These are phyloP conservation scores for Kodamaea fungicola DNA, from an alignment of 1,139 yeast genomes.

Conservation along the genomic window DNA sequence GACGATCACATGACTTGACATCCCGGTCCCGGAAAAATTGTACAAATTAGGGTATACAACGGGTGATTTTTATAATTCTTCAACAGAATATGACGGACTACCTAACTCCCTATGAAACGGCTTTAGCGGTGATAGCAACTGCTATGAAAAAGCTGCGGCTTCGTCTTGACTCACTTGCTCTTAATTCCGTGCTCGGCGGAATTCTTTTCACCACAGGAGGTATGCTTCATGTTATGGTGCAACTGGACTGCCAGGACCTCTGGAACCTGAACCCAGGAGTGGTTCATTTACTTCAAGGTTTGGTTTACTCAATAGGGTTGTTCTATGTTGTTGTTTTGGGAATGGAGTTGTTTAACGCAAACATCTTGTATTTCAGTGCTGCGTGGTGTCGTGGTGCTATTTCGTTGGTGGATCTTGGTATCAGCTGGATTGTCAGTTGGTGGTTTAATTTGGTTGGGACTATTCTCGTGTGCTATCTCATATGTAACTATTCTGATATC, in stretches of 20 bases:
- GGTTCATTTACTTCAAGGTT: slow-evolving; percentile 51
- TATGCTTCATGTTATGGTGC: slow-evolving; percentile 58
- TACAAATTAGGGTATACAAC: too few relatives aligned
- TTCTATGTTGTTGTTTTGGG: slow-evolving; percentile 74
- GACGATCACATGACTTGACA: background rate
- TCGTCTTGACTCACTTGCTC: slow-evolving; percentile 49
- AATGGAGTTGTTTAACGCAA: slow-evolving; percentile 70
- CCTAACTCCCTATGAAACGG: slow-evolving; percentile 74
- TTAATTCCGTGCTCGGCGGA: slow-evolving; percentile 71
- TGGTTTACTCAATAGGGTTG: slow-evolving; percentile 63
- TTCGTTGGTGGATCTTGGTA: slow-evolving; percentile 52
- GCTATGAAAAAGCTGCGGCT: slow-evolving; percentile 77
- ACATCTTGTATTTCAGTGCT: slow-evolving; percentile 64
- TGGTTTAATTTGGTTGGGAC: slow-evolving; percentile 61
- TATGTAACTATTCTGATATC: slow-evolving; percentile 54
- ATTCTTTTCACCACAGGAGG: slow-evolving; percentile 69
- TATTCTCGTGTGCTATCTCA: slow-evolving; percentile 61
- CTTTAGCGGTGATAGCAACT: slow-evolving; percentile 77
- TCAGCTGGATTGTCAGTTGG: slow-evolving; percentile 73
- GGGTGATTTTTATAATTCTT: background rate
- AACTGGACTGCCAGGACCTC: slow-evolving; percentile 47
- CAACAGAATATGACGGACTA: slow-evolving; percentile 23
- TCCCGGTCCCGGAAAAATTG: too few relatives aligned
- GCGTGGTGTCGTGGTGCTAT: slow-evolving; percentile 70
- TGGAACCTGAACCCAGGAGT: slow-evolving; percentile 49